These are phyloP conservation scores for Lactarius hatsudake DNA, from an alignment of 768 basidiomycete genomes.

Conservation along the genomic window DNA sequence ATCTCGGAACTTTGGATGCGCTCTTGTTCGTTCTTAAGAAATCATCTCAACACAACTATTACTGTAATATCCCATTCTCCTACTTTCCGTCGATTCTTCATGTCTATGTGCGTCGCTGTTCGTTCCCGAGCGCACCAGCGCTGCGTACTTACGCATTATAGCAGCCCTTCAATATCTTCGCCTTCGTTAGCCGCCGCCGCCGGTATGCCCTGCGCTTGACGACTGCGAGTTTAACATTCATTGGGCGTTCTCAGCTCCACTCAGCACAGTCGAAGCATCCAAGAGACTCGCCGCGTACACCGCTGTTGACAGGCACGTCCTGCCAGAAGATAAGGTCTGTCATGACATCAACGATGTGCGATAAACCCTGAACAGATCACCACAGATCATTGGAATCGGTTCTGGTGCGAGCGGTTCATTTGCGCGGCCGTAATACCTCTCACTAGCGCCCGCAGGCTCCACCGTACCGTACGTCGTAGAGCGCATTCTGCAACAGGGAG, in stretches of 20 bases:
- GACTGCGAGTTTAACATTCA: neutral
- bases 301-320: constrained; percentile 88
- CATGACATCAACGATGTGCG: neutral
- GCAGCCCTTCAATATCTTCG: constrained; percentile 11
- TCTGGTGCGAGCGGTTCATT: constrained; percentile 50
- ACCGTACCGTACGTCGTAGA: constrained; percentile 98
- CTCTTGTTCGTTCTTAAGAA: constrained; percentile 14
- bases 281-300: constrained; percentile 92
- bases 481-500: constrained; percentile 82
- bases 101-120: constrained; percentile 15
- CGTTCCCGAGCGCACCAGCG: neutral
- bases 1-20: constrained; percentile 14
- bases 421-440: neutral
- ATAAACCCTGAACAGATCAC: constrained; percentile 1
- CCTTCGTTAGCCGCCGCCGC: constrained; percentile 2
- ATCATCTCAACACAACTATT: neutral
- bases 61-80: neutral
- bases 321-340: constrained; percentile 75
- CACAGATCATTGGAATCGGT: constrained; percentile 81
- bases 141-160: neutral
- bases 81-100: neutral
- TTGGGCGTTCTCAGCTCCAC: constrained; percentile 16
- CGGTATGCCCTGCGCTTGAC: constrained; percentile 4
- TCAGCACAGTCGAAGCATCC: constrained; percentile 67
- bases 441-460: constrained; percentile 51